Evolutionary conservation across 805 yeast genomes (phyloP), one percentile per base, ranked within the genome.

Genomic region (Hermanozyma aechmeae): DNA sequence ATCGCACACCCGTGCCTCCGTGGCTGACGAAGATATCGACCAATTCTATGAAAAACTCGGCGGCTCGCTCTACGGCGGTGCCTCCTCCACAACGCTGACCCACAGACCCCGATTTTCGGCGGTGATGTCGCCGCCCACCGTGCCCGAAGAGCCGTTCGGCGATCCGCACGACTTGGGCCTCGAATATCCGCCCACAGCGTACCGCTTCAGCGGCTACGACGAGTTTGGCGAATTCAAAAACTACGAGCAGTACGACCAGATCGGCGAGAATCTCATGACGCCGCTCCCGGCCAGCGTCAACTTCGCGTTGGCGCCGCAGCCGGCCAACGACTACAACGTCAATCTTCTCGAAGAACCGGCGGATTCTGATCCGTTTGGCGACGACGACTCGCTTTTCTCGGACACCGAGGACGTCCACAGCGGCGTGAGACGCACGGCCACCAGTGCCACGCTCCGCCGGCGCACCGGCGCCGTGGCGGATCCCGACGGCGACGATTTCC

Each of bases 281-380:
- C n/a, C n/a, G n/a, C n/a, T n/a, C n/a, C n/a, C n/a, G n/a, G n/a
- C n/a, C n/a, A n/a, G n/a, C n/a, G n/a, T n/a, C n/a, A n/a, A n/a
- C n/a, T n/a, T n/a, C n/a, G n/a, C n/a, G n/a, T n/a, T n/a, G n/a
- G n/a, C n/a, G n/a, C n/a, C n/a, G n/a, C n/a, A n/a, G 9, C 7
- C 7, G 26, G 26, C 44, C 10, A 34, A 58, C 25, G 53, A 62
- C 36, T 63, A 63, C 36, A 41, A 46, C 37, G 55, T 58, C 17
- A 63, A 63, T 36, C 54, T 60, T 12, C 39, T 63, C 31, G 56
- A 59, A 38, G 60, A 48, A 4, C 53, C 45, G 19, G 54, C 47
- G 13, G 59, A 48, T 28, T 29, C 53, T 26, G 68, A 62, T 38
- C 68, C 68, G 2, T 62, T 61, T 37, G 66, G 63, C 17, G 66